Evolutionary conservation across 2,329 filamentous ascomycete genomes (phyloP), one percentile per base, ranked within the genome.

Genomic region (Sclerotinia subarctica): DNA sequence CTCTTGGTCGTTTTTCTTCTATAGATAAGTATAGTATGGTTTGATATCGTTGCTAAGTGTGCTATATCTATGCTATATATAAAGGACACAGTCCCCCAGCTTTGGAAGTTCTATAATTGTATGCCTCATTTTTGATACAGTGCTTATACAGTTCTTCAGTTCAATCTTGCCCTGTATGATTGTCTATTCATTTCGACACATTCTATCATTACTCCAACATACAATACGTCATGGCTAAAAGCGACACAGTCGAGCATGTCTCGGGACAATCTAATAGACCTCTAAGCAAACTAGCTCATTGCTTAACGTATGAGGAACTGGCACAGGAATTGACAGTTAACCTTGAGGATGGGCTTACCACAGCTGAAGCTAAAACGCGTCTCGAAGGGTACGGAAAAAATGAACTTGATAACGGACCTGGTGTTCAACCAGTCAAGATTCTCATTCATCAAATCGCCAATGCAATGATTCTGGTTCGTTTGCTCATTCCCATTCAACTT

Each of bases 401-500:
- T 72, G 84, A 90, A 69, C 82, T 91, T 15, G 86, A 87, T 64
- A 85, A 88, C 58, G 83, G 81, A 8, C 80, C 83, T 65, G 85
- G 85, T 11, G 88, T 91, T 29, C 85, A 85, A 67, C 83, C 86
- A 38, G 72, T 84, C 67, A 88, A 89, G 74, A 90, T 91, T 69
- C 78, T 91, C 29, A 80, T 90, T 60, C 82, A 84, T 44, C 88
- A 91, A 75, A 81, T 91, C 65, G 87, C 87, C 69, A 91, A 91
- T 77, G 88, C 88, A 19, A 86, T 91, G 85, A 90, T 86, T 72
- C 77, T 91, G 77, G 88, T 77, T 75, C 56, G 66, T 65, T 64
- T 59, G 54, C 62, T 59, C 65, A 32, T 44, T 24, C n/a, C 44
- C 46, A 15, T 17, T 38, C 10, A 17, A 19, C 32, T 32, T 26